Percentiles rank a stretch among this genome's conserved stretches.
Evolutionary conservation across 768 basidiomycete species (phyloP).

Genomic region (Nevesoporus exiguus): DNA sequence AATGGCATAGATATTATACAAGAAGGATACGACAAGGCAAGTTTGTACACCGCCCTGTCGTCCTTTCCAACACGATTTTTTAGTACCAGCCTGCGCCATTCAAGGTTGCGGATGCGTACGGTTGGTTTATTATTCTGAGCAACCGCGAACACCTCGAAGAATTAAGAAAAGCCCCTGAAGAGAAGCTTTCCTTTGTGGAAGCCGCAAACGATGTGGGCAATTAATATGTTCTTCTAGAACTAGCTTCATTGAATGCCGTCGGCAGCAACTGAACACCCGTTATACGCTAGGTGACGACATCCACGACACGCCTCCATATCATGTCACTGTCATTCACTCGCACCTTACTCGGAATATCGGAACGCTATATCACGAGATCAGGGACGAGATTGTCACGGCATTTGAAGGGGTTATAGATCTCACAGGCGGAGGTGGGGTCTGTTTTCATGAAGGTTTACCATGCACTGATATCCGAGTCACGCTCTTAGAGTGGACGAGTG

Average conservation of each 20-base stretch:
- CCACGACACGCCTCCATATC: background rate
- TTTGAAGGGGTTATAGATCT: background rate
- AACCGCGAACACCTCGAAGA: background rate
- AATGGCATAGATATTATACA: constrained; percentile 21
- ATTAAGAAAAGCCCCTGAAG: background rate
- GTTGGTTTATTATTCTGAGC: background rate
- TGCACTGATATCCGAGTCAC: background rate
- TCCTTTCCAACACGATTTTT: background rate
- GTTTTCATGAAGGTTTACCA: background rate
- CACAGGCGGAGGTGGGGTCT: constrained; percentile 11
- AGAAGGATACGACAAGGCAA: constrained; percentile 33
- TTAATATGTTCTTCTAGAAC: background rate
- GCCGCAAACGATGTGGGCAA: background rate
- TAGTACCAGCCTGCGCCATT: background rate
- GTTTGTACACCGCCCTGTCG: background rate
- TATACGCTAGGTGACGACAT: background rate
- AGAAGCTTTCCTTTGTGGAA: background rate
- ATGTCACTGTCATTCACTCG: background rate
- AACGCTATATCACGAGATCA: background rate
- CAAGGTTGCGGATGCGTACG: background rate
- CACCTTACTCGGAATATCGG: background rate
- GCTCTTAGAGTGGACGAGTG: constrained; percentile 38
- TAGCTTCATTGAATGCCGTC: background rate
- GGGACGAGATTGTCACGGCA: background rate
- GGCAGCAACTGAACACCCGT: background rate